Percentiles rank a stretch among this genome's conserved stretches.
These are phyloP conservation scores for Marasmius oreades DNA, from an alignment of 1,284 basidiomycete genomes.

Conservation along the genomic window DNA sequence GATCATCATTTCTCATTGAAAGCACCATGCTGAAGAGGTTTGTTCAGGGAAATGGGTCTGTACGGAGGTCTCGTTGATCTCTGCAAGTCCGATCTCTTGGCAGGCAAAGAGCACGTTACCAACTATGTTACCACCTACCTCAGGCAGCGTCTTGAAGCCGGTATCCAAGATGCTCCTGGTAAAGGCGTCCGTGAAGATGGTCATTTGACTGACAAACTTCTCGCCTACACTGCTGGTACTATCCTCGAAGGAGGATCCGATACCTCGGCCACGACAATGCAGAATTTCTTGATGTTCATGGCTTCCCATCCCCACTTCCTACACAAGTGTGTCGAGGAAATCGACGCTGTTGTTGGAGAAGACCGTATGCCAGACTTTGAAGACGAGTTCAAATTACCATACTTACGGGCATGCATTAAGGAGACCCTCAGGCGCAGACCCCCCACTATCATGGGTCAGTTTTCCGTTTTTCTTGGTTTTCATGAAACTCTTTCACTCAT, in stretches of 20 bases:
- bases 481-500: neutral
- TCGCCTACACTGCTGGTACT: constrained; percentile 25
- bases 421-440: constrained; percentile 25
- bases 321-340: constrained; percentile 20
- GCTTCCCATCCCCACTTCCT: constrained; percentile 20
- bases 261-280: constrained; percentile 23
- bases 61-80: neutral
- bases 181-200: constrained; percentile 22
- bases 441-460: constrained; percentile 21
- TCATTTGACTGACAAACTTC: constrained; percentile 27
- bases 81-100: neutral
- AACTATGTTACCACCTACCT: constrained; percentile 22
- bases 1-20: neutral
- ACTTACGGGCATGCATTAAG: constrained; percentile 28
- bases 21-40: neutral
- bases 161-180: constrained; percentile 23
- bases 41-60: constrained; percentile 1
- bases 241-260: constrained; percentile 24
- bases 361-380: constrained; percentile 26
- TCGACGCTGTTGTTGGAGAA: constrained; percentile 24
- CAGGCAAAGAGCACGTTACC: constrained; percentile 3
- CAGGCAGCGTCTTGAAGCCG: constrained; percentile 22
- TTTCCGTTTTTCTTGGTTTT: neutral
- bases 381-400: constrained; percentile 25
- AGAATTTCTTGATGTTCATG: constrained; percentile 24